Conservation (phyloP, 2,329 filamentous ascomycete species). For the Xylariaceae sp. region DNA sequence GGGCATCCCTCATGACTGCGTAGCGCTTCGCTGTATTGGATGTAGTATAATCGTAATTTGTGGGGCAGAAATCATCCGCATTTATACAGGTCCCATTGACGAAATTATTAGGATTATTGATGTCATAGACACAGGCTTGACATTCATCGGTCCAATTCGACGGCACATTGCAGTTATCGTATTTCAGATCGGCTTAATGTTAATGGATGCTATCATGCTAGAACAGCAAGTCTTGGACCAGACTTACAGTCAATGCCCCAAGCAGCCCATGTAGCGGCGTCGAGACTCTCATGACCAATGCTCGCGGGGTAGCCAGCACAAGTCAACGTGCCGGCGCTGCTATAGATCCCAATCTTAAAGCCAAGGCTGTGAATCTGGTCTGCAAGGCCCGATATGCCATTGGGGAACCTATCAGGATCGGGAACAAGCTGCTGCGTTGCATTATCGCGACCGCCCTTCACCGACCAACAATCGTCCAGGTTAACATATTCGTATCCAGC, state of each 20-base stretch:
- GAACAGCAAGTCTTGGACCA: background rate
- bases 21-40: constrained; percentile 56
- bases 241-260: constrained; percentile 63
- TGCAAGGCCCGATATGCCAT: constrained; percentile 61
- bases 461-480: constrained; percentile 67
- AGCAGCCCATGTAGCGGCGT: constrained; percentile 61
- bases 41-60: constrained; percentile 56
- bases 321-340: constrained; percentile 57
- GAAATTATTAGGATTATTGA: constrained; percentile 9
- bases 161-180: constrained; percentile 60
- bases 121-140: constrained; percentile 33
- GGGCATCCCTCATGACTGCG: constrained; percentile 57
- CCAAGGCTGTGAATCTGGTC: constrained; percentile 60
- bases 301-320: constrained; percentile 64
- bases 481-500: constrained; percentile 64
- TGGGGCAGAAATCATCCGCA: constrained; percentile 35
- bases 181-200: constrained; percentile 54
- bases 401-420: constrained; percentile 59
- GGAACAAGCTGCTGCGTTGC: constrained; percentile 51
- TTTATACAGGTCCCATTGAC: constrained; percentile 25
- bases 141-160: constrained; percentile 46
- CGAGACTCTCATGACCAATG: constrained; percentile 61
- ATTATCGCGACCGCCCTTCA: constrained; percentile 49
- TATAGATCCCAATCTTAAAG: constrained; percentile 69
- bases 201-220: constrained; percentile 22